Conservation (phyloP, 2,329 filamentous ascomycete species). For the Trichophyton benhamiae region DNA sequence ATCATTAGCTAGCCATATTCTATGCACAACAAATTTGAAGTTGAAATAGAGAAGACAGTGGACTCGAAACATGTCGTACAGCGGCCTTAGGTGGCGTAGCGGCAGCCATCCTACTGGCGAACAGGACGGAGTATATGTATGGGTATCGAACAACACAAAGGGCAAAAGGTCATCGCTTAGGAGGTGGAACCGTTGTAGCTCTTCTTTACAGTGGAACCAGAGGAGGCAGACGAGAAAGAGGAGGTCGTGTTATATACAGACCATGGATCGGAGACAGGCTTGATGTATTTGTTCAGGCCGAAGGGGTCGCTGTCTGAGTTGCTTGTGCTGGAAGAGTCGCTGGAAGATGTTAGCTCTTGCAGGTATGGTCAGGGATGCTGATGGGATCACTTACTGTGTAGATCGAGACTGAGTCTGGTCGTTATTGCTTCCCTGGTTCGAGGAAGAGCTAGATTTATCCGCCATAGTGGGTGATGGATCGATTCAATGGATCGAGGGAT, state of each 20-base stretch:
- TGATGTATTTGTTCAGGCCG: background rate
- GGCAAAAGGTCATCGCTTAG: background rate
- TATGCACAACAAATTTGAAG: background rate
- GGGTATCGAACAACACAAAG: background rate
- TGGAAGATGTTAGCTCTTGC: background rate
- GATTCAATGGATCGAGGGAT: background rate
- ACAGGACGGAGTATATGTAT: background rate
- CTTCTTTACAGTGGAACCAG: background rate
- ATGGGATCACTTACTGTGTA: background rate
- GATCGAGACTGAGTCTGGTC: background rate
- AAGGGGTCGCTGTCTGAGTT: background rate
- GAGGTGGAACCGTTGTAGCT: background rate
- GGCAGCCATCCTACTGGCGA: background rate
- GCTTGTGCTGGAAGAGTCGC: background rate
- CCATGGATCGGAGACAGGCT: background rate
- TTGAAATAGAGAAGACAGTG: background rate
- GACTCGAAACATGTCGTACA: background rate
- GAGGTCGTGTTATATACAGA: background rate
- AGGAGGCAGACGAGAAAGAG: background rate
- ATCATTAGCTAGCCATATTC: background rate
- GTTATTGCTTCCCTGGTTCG: background rate
- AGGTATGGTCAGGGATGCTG: background rate
- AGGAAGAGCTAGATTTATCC: no score
- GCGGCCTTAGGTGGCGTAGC: background rate
- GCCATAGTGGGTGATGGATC: background rate